These are phyloP conservation scores for Saraca asoca DNA, from an alignment of 331 rosid genomes.

Conservation along the genomic window DNA sequence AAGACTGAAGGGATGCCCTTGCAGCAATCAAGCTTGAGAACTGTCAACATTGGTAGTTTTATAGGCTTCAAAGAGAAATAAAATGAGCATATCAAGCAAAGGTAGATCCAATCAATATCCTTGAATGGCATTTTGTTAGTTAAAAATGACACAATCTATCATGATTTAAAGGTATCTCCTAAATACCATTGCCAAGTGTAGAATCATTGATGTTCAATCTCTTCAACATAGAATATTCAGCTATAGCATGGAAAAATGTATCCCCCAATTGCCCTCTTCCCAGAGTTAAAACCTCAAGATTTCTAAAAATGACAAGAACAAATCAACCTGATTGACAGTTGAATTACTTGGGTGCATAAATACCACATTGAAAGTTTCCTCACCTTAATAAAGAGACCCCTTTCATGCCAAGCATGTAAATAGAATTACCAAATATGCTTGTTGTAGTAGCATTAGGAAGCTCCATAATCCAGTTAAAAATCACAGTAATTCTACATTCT, in stretches of 20 bases:
- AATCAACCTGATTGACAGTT: conserved; percentile 36
- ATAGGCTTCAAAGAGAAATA: conserved; percentile 69
- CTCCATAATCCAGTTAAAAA: too few relatives aligned
- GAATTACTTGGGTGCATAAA: neutral
- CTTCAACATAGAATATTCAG: conserved; percentile 69
- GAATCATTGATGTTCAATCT: conserved; percentile 78
- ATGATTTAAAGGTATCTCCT: conserved; percentile 79
- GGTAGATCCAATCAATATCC: conserved; percentile 18
- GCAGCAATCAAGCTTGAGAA: conserved; percentile 85
- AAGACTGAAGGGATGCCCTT: conserved; percentile 99
- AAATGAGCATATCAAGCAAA: conserved; percentile 48
- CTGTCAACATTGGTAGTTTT: conserved; percentile 78
- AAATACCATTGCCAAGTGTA: conserved; percentile 82
- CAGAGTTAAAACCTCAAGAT: conserved; percentile 73
- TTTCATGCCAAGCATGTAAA: too few relatives aligned
- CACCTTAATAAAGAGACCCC: conserved; percentile 79
- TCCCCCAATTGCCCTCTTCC: conserved; percentile 86
- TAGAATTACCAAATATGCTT: conserved; percentile 73
- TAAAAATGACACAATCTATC: conserved; percentile 80
- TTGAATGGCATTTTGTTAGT: conserved; percentile 72
- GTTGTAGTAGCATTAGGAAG: conserved; percentile 91
- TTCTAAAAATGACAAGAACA: conserved; percentile 53
- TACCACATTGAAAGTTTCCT: conserved; percentile 12
- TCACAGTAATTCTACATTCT: too few relatives aligned
- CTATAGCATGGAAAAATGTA: conserved; percentile 74